Conservation (phyloP, 768 basidiomycete genomes). For the Austroboletus festivus region DNA sequence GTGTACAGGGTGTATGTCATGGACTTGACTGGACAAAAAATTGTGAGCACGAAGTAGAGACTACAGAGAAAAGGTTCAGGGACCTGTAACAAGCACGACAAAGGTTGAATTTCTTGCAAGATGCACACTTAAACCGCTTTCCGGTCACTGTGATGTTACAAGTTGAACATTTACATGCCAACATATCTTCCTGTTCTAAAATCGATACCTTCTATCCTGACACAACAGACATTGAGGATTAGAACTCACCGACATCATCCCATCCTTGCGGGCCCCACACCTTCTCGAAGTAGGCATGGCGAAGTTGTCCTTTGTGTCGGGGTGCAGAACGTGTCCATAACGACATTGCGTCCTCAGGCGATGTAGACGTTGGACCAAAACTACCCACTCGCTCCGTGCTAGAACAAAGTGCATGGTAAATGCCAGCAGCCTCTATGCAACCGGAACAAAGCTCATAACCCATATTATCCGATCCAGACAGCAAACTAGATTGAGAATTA, state of each 20-base stretch:
- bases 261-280: slow-evolving; percentile 82
- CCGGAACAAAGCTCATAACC: slow-evolving; percentile 85
- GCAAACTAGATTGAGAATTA: slow-evolving; percentile 2
- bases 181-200: slow-evolving; percentile 70
- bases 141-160: slow-evolving; percentile 60
- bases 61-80: slow-evolving; percentile 10
- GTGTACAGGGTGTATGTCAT: slow-evolving; percentile 88
- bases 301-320: slow-evolving; percentile 65
- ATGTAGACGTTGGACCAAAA: slow-evolving; percentile 39
- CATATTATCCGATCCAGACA: slow-evolving; percentile 6
- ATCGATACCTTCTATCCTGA: slow-evolving; percentile 7
- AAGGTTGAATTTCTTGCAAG: slow-evolving; percentile 74
- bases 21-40: slow-evolving; percentile 61
- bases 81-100: slow-evolving; percentile 85
- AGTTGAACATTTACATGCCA: slow-evolving; percentile 72
- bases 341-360: slow-evolving; percentile 54
- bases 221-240: neutral
- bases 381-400: slow-evolving; percentile 32
- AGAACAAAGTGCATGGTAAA: slow-evolving; percentile 70
- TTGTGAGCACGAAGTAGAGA: neutral
- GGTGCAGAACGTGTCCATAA: slow-evolving; percentile 67
- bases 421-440: slow-evolving; percentile 77
- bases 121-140: slow-evolving; percentile 81
- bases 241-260: slow-evolving; percentile 79
- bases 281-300: slow-evolving; percentile 86